These are phyloP conservation scores for Bretschneidera sinensis DNA, from an alignment of 345 rosid genomes.

Conservation along the genomic window DNA sequence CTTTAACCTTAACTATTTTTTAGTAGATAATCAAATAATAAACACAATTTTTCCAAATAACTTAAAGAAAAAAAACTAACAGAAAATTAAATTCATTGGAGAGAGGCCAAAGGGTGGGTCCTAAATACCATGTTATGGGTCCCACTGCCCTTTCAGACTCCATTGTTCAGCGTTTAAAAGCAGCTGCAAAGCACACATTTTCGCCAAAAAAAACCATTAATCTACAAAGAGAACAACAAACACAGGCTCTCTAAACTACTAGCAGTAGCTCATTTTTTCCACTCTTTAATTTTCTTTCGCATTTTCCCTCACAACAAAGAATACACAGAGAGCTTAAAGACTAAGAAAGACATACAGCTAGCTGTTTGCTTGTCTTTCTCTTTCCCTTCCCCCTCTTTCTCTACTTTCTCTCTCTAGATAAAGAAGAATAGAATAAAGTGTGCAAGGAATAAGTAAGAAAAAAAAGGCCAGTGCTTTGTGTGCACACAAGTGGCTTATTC, in stretches of 20 bases:
- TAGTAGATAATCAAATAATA: not conserved
- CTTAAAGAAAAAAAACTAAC: too few relatives aligned
- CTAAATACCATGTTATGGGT: too few relatives aligned
- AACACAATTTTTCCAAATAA: not conserved
- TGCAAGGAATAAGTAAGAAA: conserved; percentile 10
- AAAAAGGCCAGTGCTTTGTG: conserved; percentile 34
- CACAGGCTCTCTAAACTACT: too few relatives aligned
- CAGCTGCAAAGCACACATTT: conserved; percentile 41
- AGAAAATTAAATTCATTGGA: not conserved
- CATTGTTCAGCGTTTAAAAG: conserved; percentile 36
- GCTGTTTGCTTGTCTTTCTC: too few relatives aligned
- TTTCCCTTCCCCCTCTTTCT: conserved; percentile 6
- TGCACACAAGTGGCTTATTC: conserved; percentile 12
- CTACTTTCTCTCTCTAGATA: conserved; percentile 19
- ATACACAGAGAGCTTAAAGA: conserved; percentile 2
- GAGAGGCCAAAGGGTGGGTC: conserved; percentile 18
- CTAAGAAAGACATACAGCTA: conserved; percentile 8
- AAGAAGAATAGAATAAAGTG: conserved; percentile 44
- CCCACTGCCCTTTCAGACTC: conserved; percentile 22
- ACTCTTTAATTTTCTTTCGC: conserved; percentile 17
- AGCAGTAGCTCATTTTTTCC: conserved; percentile 10
- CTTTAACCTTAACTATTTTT: not conserved
- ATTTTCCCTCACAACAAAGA: conserved; percentile 9
- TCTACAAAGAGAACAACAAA: too few relatives aligned
- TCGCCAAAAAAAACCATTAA: conserved; percentile 9